Percentiles rank a stretch among this genome's conserved stretches.
Evolutionary conservation across 1,139 yeast species (phyloP).

Genomic region (Sugiyamaella pinicola): DNA sequence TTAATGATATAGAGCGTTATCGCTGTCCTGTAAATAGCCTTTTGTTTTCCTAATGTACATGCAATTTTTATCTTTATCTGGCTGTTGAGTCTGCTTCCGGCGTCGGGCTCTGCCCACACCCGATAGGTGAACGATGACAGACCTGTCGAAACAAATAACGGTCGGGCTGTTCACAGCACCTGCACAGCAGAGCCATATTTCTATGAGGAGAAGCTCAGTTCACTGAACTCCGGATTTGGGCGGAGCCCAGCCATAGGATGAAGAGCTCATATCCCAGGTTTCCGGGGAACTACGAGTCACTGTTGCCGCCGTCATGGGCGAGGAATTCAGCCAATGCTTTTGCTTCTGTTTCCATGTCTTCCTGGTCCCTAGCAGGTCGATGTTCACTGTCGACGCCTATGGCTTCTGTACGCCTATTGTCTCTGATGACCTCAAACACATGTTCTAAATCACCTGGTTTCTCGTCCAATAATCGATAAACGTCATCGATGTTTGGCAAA

Average conservation of each 20-base stretch:
- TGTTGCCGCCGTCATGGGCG: slow-evolving; percentile 38
- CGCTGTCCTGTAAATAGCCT: slow-evolving; percentile 1
- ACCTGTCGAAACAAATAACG: no score
- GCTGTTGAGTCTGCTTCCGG: no score
- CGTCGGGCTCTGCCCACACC: no score
- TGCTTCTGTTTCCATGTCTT: slow-evolving; percentile 70
- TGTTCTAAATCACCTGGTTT: slow-evolving; percentile 48
- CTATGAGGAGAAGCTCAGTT: no score
- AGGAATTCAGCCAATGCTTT: slow-evolving; percentile 33
- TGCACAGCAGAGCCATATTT: no score
- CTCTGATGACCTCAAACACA: slow-evolving; percentile 40
- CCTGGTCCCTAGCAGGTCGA: slow-evolving; percentile 51
- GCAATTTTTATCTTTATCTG: not conserved
- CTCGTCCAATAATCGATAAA: slow-evolving; percentile 63
- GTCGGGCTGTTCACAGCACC: no score
- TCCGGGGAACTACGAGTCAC: no score
- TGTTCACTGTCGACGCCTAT: slow-evolving; percentile 42
- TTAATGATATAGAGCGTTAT: not conserved
- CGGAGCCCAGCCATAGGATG: no score
- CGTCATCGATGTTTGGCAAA: slow-evolving; percentile 60
- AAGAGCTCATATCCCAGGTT: no score
- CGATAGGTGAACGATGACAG: no score
- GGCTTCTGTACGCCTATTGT: slow-evolving; percentile 40
- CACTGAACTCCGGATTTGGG: no score
- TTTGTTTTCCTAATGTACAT: slow-evolving; percentile 15